Evolutionary conservation across 352 stramenopile genomes (phyloP).

Genomic region (Phytophthora crassamura): DNA sequence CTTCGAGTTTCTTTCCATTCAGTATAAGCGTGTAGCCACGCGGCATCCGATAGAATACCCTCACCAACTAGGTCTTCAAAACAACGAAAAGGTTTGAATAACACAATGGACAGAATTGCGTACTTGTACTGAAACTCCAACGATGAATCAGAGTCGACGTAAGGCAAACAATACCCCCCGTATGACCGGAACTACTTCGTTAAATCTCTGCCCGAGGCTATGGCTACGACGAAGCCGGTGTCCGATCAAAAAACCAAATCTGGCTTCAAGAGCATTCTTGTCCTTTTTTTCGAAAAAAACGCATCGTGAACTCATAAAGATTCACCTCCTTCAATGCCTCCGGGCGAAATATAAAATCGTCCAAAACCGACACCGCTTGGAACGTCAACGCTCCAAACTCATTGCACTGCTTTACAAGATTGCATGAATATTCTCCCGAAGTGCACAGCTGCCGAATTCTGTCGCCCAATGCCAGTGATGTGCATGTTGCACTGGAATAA

Average conservation of each 20-base stretch:
- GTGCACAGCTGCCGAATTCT: constrained; percentile 6
- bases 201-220: background rate
- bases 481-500: background rate
- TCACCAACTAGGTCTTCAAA: too few species aligned
- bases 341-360: too few species aligned
- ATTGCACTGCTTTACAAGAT: constrained; percentile 2
- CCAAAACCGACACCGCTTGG: background rate
- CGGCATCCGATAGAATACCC: too few species aligned
- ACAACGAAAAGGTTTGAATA: too few species aligned
- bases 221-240: background rate
- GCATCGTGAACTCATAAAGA: too few species aligned
- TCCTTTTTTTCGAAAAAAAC: too few species aligned
- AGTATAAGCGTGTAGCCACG: background rate
- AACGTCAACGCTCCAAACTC: background rate
- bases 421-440: background rate
- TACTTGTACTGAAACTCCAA: background rate
- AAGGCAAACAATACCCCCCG: background rate
- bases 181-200: constrained; percentile 7
- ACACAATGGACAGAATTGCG: background rate
- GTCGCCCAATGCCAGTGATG: background rate
- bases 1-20: background rate
- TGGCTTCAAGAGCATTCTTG: too few species aligned
- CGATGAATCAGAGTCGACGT: background rate
- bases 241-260: too few species aligned
- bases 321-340: too few species aligned